A percentile compares a stretch with the other conserved stretches of the same genome.
phyloP scores from a whole-genome alignment of 2,329 filamentous ascomycete genomes.

The Diaporthe vexans region DNA sequence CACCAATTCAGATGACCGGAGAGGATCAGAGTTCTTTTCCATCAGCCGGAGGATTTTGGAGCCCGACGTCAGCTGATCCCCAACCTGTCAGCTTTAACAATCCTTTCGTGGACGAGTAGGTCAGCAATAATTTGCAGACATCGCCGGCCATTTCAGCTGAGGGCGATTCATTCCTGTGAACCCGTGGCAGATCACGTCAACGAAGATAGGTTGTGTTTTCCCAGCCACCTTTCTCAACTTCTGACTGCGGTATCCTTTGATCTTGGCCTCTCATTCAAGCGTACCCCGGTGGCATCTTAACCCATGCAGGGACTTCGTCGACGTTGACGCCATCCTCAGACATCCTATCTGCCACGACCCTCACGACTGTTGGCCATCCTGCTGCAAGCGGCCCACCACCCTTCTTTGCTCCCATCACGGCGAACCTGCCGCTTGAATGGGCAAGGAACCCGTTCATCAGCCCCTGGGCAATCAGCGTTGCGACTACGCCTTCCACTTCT shows the following conservation, averaged over 20 bases:
- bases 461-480: conserved; percentile 83
- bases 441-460: conserved; percentile 88
- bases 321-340: conserved; percentile 72
- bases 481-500: conserved; percentile 83
- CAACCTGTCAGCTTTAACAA: background rate
- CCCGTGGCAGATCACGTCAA: background rate
- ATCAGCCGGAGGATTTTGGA: conserved; percentile 2
- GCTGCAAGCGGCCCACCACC: conserved; percentile 74
- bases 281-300: conserved; percentile 56
- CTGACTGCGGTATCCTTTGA: background rate
- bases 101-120: background rate
- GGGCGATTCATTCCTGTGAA: background rate
- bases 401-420: conserved; percentile 82
- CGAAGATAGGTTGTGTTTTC: background rate
- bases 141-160: background rate
- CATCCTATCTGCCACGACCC: conserved; percentile 74
- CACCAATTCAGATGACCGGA: background rate
- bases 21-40: background rate
- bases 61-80: background rate
- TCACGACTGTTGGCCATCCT: conserved; percentile 83
- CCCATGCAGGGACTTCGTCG: conserved; percentile 82
- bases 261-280: conserved; percentile 24
- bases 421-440: conserved; percentile 82
- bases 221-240: background rate
- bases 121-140: background rate